Evolutionary conservation across 1,284 basidiomycete species (phyloP).

Genomic region (Rhodotorula sp.): DNA sequence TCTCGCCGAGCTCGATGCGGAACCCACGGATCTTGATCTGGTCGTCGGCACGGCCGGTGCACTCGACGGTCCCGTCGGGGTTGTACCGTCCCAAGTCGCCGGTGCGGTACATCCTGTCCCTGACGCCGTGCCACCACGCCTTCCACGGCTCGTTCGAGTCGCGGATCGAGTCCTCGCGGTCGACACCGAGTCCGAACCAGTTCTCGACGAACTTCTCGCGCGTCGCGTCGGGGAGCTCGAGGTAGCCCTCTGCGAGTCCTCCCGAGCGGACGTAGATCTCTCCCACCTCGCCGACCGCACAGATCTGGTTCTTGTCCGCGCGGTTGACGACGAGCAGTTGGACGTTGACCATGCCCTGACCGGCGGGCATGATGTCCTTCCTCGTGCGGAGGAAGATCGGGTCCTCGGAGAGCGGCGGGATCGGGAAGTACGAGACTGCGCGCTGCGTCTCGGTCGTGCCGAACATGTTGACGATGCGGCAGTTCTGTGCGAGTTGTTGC

Average conservation of each 20-base stretch:
- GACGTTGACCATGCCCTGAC: slow-evolving; percentile 96
- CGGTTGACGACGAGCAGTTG: slow-evolving; percentile 97
- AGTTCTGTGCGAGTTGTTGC: slow-evolving; percentile 88
- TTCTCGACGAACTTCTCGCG: slow-evolving; percentile 88
- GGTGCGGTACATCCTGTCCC: slow-evolving; percentile 96
- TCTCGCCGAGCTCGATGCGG: slow-evolving; percentile 97
- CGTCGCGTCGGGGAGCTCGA: slow-evolving; percentile 72
- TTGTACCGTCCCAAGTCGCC: slow-evolving; percentile 95
- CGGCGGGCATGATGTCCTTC: slow-evolving; percentile 98
- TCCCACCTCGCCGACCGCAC: slow-evolving; percentile 93
- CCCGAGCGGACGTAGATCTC: slow-evolving; percentile 98
- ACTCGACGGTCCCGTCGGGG: slow-evolving; percentile 91
- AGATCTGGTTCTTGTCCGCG: slow-evolving; percentile 80
- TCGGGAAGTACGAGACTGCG: slow-evolving; percentile 95
- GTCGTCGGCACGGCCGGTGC: slow-evolving; percentile 95
- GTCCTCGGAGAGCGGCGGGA: slow-evolving; percentile 80
- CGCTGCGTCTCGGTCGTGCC: slow-evolving; percentile 99
- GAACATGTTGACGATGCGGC: slow-evolving; percentile 98
- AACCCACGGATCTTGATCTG: slow-evolving; percentile 99
- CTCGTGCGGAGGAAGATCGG: slow-evolving; percentile 87
- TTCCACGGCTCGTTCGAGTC: slow-evolving; percentile 64
- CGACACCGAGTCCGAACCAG: slow-evolving; percentile 70
- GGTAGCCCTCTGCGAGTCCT: slow-evolving; percentile 92
- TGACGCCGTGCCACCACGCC: slow-evolving; percentile 89
- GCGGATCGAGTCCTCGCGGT: slow-evolving; percentile 67